Conservation (phyloP, 805 yeast genomes). For the Myxozyma geophila region DNA sequence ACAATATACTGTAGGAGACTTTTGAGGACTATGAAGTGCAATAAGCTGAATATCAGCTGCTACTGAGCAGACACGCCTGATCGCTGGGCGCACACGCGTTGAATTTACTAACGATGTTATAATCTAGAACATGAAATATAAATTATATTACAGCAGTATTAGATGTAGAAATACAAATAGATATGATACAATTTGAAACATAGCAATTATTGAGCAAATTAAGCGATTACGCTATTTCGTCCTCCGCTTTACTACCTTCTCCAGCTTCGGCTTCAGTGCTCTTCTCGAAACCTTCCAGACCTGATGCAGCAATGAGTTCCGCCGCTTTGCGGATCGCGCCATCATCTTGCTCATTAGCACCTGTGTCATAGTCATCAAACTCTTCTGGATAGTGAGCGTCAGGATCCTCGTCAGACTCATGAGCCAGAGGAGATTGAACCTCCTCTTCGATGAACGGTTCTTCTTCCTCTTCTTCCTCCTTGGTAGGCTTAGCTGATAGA, state of each 20-base stretch:
- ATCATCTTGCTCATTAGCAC: neutral
- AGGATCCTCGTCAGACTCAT: conserved; percentile 32
- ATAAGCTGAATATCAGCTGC: too few relatives aligned
- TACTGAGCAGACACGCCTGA: too few relatives aligned
- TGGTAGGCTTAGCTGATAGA: conserved; percentile 1
- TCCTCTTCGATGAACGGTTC: conserved; percentile 31
- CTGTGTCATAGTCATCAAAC: conserved; percentile 15
- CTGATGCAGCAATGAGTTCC: conserved; percentile 7
- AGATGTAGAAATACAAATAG: too few relatives aligned
- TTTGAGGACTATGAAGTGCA: too few relatives aligned
- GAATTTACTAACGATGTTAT: too few relatives aligned
- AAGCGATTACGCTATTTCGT: too few relatives aligned
- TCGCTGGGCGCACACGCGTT: too few relatives aligned
- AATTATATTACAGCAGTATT: too few relatives aligned
- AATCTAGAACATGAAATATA: too few relatives aligned
- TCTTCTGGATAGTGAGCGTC: conserved; percentile 28
- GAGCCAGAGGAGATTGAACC: conserved; percentile 24
- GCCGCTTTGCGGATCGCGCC: neutral
- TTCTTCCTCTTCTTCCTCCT: conserved; percentile 10
- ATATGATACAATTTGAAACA: too few relatives aligned
- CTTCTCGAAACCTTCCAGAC: neutral
- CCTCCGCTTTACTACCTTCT: neutral
- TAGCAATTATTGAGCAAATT: too few relatives aligned
- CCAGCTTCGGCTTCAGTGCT: neutral
- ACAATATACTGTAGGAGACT: neutral